Evolutionary conservation across 2,329 filamentous ascomycete species (phyloP).

Genomic region (Colletotrichum cuscutae): DNA sequence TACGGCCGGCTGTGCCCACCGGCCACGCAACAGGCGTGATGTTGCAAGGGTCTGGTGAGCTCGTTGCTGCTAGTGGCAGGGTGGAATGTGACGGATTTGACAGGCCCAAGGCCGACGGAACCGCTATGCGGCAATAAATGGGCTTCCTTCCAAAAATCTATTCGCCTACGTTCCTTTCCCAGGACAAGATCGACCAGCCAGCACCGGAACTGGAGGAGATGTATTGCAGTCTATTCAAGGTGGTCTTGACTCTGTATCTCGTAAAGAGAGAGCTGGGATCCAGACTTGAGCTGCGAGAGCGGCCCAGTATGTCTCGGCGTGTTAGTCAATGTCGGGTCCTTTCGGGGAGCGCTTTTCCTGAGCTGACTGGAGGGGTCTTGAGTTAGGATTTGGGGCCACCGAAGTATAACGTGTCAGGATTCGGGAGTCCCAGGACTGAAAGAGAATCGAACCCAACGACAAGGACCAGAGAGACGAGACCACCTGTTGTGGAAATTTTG

Average conservation of each 20-base stretch:
- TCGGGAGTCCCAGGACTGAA: no score
- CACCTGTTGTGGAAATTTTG: not conserved
- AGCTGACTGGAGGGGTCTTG: not conserved
- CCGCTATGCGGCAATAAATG: slow-evolving; percentile 16
- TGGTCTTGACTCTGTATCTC: not conserved
- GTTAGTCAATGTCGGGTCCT: not conserved
- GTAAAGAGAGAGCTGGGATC: slow-evolving; percentile 3
- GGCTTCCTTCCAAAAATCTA: slow-evolving; percentile 5
- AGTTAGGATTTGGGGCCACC: not conserved
- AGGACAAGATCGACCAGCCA: not conserved
- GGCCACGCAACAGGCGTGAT: slow-evolving; percentile 30
- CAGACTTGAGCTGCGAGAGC: slow-evolving; percentile 17
- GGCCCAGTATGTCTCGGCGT: slow-evolving; percentile 8
- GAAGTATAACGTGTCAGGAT: not conserved
- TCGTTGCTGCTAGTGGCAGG: slow-evolving; percentile 9
- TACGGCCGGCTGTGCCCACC: slow-evolving; percentile 26
- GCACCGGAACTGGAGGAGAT: not conserved
- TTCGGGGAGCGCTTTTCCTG: not conserved
- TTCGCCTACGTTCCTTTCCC: not conserved
- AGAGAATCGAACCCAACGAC: not conserved
- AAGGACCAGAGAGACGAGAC: not conserved
- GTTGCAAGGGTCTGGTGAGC: slow-evolving; percentile 20
- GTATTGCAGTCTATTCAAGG: not conserved
- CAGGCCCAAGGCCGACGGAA: slow-evolving; percentile 27
- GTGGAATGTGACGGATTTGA: slow-evolving; percentile 32